phyloP scores from a whole-genome alignment of 306 rosid species.

The Comarum palustre region DNA sequence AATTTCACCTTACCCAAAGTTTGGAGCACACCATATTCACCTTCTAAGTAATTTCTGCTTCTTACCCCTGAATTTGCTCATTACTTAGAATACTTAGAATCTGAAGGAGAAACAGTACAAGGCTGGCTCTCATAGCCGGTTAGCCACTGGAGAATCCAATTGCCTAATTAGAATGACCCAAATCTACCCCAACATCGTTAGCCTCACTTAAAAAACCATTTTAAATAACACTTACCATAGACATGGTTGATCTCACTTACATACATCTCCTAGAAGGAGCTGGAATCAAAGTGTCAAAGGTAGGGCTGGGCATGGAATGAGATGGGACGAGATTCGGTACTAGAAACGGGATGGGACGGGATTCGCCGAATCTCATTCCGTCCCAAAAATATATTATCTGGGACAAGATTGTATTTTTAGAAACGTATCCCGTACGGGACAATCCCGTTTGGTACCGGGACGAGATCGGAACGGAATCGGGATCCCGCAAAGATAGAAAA shows the following conservation, averaged over 20 bases:
- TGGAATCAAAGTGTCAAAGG: neutral
- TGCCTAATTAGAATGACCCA: neutral
- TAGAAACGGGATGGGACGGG: no score
- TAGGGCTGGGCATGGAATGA: no score
- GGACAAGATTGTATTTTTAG: no score
- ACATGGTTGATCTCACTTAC: neutral
- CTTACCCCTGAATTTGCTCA: neutral
- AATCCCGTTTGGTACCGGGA: no score
- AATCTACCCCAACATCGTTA: neutral
- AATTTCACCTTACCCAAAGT: neutral
- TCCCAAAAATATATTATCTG: no score
- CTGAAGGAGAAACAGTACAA: neutral
- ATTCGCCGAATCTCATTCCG: no score
- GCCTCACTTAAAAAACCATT: neutral
- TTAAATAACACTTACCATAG: neutral
- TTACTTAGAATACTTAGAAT: neutral
- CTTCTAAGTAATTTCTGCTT: no score
- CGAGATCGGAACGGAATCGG: no score
- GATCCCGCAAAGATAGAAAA: no score
- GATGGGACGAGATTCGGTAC: no score
- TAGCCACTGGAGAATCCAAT: neutral
- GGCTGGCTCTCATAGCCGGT: neutral
- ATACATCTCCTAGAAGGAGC: neutral
- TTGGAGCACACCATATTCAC: no score
- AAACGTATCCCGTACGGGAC: no score